Evolutionary conservation across 768 basidiomycete species (phyloP).

Genomic region (Hortiboletus campestris): DNA sequence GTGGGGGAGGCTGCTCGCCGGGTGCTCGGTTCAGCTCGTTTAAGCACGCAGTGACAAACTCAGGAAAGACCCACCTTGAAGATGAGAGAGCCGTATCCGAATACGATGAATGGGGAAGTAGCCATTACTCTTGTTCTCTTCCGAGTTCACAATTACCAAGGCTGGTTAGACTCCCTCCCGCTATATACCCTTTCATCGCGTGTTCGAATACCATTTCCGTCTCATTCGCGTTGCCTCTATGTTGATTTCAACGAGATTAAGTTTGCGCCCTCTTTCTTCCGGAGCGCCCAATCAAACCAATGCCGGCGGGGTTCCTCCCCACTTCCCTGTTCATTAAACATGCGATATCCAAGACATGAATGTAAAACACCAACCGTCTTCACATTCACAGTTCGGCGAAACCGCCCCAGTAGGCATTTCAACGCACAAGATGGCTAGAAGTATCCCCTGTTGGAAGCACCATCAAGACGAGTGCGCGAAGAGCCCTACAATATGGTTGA

Average conservation of each 20-base stretch:
- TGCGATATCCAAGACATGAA: neutral
- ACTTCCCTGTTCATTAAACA: neutral
- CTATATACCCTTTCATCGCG: slow-evolving; percentile 2
- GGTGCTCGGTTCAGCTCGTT: neutral
- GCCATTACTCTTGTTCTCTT: slow-evolving; percentile 4
- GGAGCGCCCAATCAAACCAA: neutral
- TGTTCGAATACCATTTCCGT: neutral
- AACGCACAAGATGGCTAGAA: too few relatives aligned
- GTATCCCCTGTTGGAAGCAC: too few relatives aligned
- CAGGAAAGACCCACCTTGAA: slow-evolving; percentile 56
- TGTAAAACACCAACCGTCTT: neutral
- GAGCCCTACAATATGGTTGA: too few relatives aligned
- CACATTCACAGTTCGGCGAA: neutral
- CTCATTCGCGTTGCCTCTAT: neutral
- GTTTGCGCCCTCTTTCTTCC: neutral
- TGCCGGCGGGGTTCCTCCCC: neutral
- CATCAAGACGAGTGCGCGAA: too few relatives aligned
- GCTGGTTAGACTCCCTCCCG: neutral
- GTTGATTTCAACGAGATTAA: neutral
- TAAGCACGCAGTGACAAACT: neutral
- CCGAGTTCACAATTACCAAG: neutral
- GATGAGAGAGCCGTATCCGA: slow-evolving; percentile 90
- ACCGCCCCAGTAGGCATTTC: neutral
- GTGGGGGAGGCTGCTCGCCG: slow-evolving; percentile 70
- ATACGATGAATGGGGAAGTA: slow-evolving; percentile 59